phyloP scores from a whole-genome alignment of 129 eudicot species.

The Flaveria bidentis region DNA sequence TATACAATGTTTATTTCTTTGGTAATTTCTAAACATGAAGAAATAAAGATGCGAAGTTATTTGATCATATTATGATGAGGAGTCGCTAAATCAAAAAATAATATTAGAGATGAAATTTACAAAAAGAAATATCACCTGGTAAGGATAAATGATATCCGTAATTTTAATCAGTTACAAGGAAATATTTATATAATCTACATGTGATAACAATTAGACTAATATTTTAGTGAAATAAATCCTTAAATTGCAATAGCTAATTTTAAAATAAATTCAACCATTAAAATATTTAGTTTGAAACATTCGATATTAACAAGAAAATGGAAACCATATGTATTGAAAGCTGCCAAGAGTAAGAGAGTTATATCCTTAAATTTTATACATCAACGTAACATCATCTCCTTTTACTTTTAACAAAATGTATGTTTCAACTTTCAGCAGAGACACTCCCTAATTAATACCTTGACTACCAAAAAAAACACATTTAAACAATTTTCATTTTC shows the following conservation, averaged over 20 bases:
- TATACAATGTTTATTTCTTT: too few relatives aligned
- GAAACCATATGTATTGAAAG: background rate
- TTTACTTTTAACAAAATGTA: background rate
- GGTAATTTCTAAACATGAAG: too few relatives aligned
- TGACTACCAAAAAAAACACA: background rate
- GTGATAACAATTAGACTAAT: too few relatives aligned
- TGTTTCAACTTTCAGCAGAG: background rate
- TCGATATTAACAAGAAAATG: background rate
- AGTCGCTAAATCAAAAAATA: too few relatives aligned
- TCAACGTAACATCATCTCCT: background rate
- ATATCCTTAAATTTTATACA: background rate
- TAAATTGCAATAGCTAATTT: background rate
- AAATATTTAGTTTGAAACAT: background rate
- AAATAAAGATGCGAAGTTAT: too few relatives aligned
- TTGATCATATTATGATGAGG: too few relatives aligned
- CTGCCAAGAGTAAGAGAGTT: background rate
- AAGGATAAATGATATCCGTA: too few relatives aligned
- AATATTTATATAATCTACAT: too few relatives aligned
- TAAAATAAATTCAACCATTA: background rate
- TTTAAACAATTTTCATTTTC: background rate
- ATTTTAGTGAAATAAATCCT: too few relatives aligned
- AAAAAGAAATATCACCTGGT: too few relatives aligned
- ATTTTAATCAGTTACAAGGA: too few relatives aligned
- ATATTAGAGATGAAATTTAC: too few relatives aligned
- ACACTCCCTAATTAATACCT: constrained; percentile 18